Conservation (phyloP, 768 basidiomycete species). For the Boletus reticulatus region DNA sequence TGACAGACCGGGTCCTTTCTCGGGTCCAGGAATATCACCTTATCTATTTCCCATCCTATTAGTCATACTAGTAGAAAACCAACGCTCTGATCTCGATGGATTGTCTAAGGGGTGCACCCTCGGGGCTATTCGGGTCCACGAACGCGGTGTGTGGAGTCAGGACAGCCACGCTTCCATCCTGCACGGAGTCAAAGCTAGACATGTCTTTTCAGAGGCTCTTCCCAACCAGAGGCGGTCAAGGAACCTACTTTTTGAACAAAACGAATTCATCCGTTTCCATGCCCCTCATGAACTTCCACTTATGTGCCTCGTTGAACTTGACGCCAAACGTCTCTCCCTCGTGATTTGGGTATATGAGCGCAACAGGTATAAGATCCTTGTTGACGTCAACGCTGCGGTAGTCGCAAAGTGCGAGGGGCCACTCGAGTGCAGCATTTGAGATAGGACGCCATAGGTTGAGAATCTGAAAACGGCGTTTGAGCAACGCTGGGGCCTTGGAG, state of each 20-base stretch:
- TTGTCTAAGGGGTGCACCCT: slow-evolving; percentile 29
- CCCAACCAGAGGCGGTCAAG: background rate
- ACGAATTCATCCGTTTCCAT: slow-evolving; percentile 45
- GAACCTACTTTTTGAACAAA: slow-evolving; percentile 47
- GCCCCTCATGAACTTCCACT: slow-evolving; percentile 46
- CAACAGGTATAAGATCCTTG: slow-evolving; percentile 37
- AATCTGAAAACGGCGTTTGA: slow-evolving; percentile 48
- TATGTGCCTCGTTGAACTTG: slow-evolving; percentile 37
- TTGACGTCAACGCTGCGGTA: slow-evolving; percentile 39
- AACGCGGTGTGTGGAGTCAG: slow-evolving; percentile 36
- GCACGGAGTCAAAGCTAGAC: slow-evolving; percentile 33
- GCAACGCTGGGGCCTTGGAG: slow-evolving; percentile 37
- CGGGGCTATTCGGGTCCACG: slow-evolving; percentile 32
- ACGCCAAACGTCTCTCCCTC: slow-evolving; percentile 45
- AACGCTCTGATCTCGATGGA: slow-evolving; percentile 36
- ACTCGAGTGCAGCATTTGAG: slow-evolving; percentile 43
- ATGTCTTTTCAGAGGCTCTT: background rate
- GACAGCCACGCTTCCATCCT: slow-evolving; percentile 32
- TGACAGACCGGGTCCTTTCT: too few relatives aligned
- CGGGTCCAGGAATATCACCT: too few relatives aligned
- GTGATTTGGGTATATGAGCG: slow-evolving; percentile 40
- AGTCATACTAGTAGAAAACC: slow-evolving; percentile 37
- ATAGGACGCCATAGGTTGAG: slow-evolving; percentile 58
- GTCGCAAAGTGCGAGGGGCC: slow-evolving; percentile 50
- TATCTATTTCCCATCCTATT: background rate